phyloP scores from a whole-genome alignment of 768 basidiomycete species.

The Termitomyces sp. region DNA sequence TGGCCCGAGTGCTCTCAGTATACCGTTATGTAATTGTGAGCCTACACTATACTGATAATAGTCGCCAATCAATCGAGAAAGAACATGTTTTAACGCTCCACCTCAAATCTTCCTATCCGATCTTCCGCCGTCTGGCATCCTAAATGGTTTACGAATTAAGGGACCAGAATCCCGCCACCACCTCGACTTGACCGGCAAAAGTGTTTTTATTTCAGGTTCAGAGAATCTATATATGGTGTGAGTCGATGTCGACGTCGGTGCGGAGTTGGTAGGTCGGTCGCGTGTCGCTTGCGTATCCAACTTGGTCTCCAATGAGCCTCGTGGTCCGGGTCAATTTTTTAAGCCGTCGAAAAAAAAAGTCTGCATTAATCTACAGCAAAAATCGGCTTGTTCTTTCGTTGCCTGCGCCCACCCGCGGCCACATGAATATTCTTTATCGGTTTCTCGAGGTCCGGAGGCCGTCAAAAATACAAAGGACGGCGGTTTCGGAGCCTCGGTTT shows the following conservation, averaged over 20 bases:
- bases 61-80: background rate
- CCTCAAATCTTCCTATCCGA: background rate
- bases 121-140: background rate
- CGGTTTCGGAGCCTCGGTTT: background rate
- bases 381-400: background rate
- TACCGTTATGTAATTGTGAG: background rate
- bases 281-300: background rate
- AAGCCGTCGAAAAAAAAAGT: background rate
- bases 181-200: background rate
- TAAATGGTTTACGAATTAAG: background rate
- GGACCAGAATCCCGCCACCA: background rate
- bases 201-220: slow-evolving; percentile 3
- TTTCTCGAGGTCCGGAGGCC: background rate
- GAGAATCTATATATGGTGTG: background rate
- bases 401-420: background rate
- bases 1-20: background rate
- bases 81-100: background rate
- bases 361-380: background rate
- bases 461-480: background rate
- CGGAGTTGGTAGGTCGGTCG: background rate
- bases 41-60: background rate
- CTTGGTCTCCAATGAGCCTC: background rate
- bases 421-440: slow-evolving; percentile 1
- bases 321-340: slow-evolving; percentile 2
- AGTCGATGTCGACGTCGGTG: slow-evolving; percentile 4